Evolutionary conservation across 768 basidiomycete species (phyloP), one percentile per base, ranked within the genome.

Genomic region (Tylopilus balloui): DNA sequence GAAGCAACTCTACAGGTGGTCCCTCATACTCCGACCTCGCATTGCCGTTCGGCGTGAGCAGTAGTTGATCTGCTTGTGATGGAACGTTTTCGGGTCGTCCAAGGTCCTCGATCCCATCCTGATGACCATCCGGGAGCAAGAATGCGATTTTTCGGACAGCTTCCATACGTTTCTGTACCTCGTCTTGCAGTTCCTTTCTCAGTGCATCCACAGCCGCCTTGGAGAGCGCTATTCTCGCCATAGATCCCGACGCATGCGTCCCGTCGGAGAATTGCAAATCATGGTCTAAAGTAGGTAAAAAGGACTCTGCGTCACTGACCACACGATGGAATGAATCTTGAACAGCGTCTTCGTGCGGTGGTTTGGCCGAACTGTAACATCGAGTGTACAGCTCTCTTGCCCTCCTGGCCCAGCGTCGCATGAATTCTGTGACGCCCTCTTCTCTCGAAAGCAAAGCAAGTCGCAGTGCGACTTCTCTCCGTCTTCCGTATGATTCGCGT

Each of bases 401-500:
- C 11, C 75, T 69, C 41, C 77, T 68, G 7, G 80, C 68, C 82
- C 81, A 86, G 39, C 78, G 69, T 42, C 75, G 67, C 50, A 90
- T 56, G 7, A 68, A 73, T 55, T 83, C 80, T 2, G 73, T 69
- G 0, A 84, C 56, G 23, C 70, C 64, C 59, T 88, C 86, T 58
- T 90, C 88, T n/a, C 86, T 69, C 0, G 74, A 73, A 2, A 84
- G 69, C 56, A 88, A 69, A 1, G 75, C 71, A 3, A 92, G 77
- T 11, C 88, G 69, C 23, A 89, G 59, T 0, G 78, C 72, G 1
- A 89, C 77, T 58, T 92, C 89, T 28, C 85, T 72, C 20, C 89
- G 70, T 15, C 89, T 77, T 3, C 87, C 88, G 50, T 80, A 86
- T 0, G 77, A 73, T 61, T 90, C 89, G 24, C 83, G 79, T 29